Conservation (phyloP, 768 basidiomycete genomes). For the Boletus speciosus region DNA sequence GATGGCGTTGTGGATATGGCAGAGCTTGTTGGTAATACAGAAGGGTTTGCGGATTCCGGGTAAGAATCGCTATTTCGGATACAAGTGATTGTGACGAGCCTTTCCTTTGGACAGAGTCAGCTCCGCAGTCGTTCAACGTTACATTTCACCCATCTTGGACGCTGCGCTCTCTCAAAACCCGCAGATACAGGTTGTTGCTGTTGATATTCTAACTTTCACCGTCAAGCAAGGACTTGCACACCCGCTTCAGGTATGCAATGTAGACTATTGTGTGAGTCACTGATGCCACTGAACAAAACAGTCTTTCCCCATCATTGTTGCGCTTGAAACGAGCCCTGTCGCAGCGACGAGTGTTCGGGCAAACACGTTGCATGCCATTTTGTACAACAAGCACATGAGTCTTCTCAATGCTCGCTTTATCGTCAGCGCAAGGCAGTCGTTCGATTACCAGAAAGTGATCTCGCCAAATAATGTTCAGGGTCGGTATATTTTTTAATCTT, state of each 20-base stretch:
- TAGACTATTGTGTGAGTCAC: not conserved
- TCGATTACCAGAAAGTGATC: constrained; percentile 74
- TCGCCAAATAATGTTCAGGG: constrained; percentile 50
- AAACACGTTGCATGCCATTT: constrained; percentile 68
- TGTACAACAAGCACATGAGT: constrained; percentile 88
- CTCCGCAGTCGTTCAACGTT: constrained; percentile 92
- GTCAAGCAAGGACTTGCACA: constrained; percentile 95
- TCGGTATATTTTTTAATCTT: constrained; percentile 20
- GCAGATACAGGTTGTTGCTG: constrained; percentile 75
- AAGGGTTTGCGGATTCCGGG: constrained; percentile 97
- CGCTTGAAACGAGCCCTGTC: constrained; percentile 83
- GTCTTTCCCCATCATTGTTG: constrained; percentile 90
- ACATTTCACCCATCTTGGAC: constrained; percentile 74
- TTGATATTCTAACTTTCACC: constrained; percentile 90
- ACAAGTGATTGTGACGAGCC: not conserved
- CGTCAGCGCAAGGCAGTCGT: constrained; percentile 76
- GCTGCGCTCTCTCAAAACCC: constrained; percentile 71
- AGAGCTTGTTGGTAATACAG: constrained; percentile 91
- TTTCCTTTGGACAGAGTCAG: constrained; percentile 60
- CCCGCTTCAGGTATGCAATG: constrained; percentile 72
- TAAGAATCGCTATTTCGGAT: constrained; percentile 36
- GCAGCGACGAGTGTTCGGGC: constrained; percentile 66
- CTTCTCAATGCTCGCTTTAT: constrained; percentile 83
- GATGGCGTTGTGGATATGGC: constrained; percentile 75
- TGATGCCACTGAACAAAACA: constrained; percentile 28